phyloP scores from a whole-genome alignment of 2,329 filamentous ascomycete species.

The Blumeria hordei region DNA sequence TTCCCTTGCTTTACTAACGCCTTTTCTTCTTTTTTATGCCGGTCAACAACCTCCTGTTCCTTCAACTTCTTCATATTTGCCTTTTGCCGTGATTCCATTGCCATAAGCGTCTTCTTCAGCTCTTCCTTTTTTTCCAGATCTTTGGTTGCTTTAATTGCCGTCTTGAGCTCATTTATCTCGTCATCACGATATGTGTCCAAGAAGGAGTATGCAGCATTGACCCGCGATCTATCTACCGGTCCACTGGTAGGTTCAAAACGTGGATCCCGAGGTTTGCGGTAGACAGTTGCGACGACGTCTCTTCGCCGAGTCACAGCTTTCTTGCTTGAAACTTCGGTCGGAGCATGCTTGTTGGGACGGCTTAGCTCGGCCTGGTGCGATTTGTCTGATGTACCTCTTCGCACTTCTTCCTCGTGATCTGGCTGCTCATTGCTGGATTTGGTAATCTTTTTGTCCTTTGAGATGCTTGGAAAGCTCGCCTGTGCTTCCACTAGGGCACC shows the following conservation, averaged over 20 bases:
- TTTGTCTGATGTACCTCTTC: conserved; percentile 16
- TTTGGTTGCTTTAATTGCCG: conserved; percentile 43
- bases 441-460: conserved; percentile 12
- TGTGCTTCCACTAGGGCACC: conserved; percentile 77
- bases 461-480: conserved; percentile 27
- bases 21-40: conserved; percentile 65
- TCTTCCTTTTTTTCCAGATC: conserved; percentile 38
- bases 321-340: conserved; percentile 60
- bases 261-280: conserved; percentile 48
- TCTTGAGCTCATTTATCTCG: conserved; percentile 58
- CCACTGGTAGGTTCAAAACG: conserved; percentile 53
- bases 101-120: conserved; percentile 48
- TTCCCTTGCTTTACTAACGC: conserved; percentile 71
- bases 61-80: conserved; percentile 44
- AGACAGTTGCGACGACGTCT: conserved; percentile 38
- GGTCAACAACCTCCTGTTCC: conserved; percentile 41
- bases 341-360: conserved; percentile 62
- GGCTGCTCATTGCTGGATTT: conserved; percentile 11
- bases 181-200: conserved; percentile 61
- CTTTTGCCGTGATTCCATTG: conserved; percentile 57
- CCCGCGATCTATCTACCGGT: conserved; percentile 28
- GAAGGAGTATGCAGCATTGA: conserved; percentile 62
- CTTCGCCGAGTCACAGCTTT: conserved; percentile 61
- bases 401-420: conserved; percentile 8
- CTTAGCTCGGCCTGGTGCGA: conserved; percentile 19